phyloP scores from a whole-genome alignment of 306 rosid species.

The Vigna reflexopilosa region DNA sequence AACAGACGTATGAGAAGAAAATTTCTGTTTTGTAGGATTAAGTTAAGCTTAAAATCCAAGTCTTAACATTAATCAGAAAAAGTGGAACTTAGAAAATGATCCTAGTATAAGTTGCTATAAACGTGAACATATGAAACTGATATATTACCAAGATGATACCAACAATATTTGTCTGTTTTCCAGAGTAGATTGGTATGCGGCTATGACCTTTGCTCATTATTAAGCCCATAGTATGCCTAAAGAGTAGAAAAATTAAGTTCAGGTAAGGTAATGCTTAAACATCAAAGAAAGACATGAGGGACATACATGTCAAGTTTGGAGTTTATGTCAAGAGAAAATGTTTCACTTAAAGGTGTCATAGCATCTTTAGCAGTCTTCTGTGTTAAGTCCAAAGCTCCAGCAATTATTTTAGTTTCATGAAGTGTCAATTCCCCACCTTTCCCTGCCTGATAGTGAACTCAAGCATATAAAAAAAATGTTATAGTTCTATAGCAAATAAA shows the following conservation, averaged over 20 bases:
- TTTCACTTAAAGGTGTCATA: conserved; percentile 69
- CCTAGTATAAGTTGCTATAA: conserved; percentile 13
- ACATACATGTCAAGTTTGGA: conserved; percentile 71
- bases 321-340: conserved; percentile 73
- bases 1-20: not conserved
- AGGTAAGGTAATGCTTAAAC: not conserved
- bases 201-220: conserved; percentile 78
- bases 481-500: conserved; percentile 4
- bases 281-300: not conserved
- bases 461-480: conserved; percentile 17
- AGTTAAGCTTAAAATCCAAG: too few species aligned
- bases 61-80: not conserved
- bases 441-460: conserved; percentile 47
- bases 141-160: conserved; percentile 71
- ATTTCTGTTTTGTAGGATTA: too few species aligned
- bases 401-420: conserved; percentile 70
- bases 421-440: conserved; percentile 54
- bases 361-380: conserved; percentile 76
- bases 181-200: conserved; percentile 68
- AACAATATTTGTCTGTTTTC: conserved; percentile 59
- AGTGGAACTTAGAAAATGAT: not conserved
- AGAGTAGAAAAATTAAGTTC: not conserved
- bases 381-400: conserved; percentile 76
- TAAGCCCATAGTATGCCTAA: conserved; percentile 67
- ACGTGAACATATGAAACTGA: not conserved